Base-by-base conservation (phyloP, 352 stramenopile genomes). In the Pythium chondricola region DNA sequence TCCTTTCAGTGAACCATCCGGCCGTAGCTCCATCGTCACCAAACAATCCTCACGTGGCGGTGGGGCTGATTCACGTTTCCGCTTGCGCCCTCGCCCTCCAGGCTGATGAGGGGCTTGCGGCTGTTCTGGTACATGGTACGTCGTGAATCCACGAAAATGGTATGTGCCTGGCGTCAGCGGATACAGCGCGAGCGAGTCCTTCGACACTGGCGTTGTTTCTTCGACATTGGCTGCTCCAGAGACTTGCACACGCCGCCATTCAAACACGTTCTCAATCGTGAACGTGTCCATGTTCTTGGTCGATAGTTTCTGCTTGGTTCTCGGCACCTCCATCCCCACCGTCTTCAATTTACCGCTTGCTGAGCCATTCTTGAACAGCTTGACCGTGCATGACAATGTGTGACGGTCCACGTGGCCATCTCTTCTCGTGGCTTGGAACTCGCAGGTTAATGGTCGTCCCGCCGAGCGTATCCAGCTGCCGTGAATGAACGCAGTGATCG, bases 81-180 rank as follows among this genome's bases (percentile, higher is more conserved):
- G 29, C 29, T 33, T 8, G 7, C 38, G 26, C 41, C 36, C 38
- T 2, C 40, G 46, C 36, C 31, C 36, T 11, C 48, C 30, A 25
- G 49, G 27, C 6, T 41, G 43, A 20, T 26, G 29, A 14, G 43
- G 4, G 24, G 30, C n/a, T 6, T 58, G 21, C 3, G 40, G 38
- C 0, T 40, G 26, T 6, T 58, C 58, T 2, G 61, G 44, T 10
- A 53, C 48, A 7, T 71, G 52, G 26, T 70, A 71, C 14, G 60
- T 77, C 26, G 71, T 77, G 48, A 85, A 88, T 0, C 76, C 76
- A 31, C 55, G 57, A 50, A 88, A 85, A 30, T 85, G 71, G 54
- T 83, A 88, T 30, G 70, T 73, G 1, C 76, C 76, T 4, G 76
- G 64, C 5, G 61, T 55, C 11, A 88, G 58, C 18, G 76, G 76